Base-by-base conservation (phyloP, 768 basidiomycete genomes). In the Mycena kentingensis region DNA sequence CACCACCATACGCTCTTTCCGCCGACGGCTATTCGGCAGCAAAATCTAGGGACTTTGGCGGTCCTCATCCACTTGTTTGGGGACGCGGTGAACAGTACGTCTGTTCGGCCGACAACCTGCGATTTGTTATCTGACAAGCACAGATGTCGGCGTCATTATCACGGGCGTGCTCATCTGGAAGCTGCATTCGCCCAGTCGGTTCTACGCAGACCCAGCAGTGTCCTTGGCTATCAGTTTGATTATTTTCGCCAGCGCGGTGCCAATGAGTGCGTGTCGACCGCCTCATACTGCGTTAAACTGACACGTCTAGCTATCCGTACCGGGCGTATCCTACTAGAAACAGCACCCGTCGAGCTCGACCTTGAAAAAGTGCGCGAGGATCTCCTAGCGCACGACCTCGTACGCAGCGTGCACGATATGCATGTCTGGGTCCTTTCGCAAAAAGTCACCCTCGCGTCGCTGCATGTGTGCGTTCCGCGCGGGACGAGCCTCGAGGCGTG, bases 341-440 rank as follows among this genome's bases (percentile, higher is more conserved):
- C 80, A 4, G 72, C 77, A 3, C 81, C 81, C 1, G 65, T 73
- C n/a, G 67, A 77, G 58, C 63, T 82, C 41, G 76, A 81, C 62
- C 68, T 80, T 19, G 69, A 74, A 29, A 76, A 77, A 61, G 67
- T 82, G 21, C 75, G 72, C 53, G 72, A 76, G 29, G 80, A 81
- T 60, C 68, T 82, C 2, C 62, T 75, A 21, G 63, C 73, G 79
- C 60, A 77, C 42, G 76, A 77, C 3, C 68, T 73, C 47, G 79
- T 81, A 0, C 60, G 73, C 11, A 74, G 77, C 4, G 66, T 81
- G 7, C 79, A 79, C 60, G 79, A 80, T 60, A 63, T 81, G 31
- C 78, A 81, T 60, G 76, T 80, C 19, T 81, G 79, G 81, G 78
- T 80, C 53, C 67, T 82, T 12, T 80, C 79, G 7, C 77, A 82